phyloP scores from a whole-genome alignment of 176 grass and related monocot species.

The Musa itinerans region DNA sequence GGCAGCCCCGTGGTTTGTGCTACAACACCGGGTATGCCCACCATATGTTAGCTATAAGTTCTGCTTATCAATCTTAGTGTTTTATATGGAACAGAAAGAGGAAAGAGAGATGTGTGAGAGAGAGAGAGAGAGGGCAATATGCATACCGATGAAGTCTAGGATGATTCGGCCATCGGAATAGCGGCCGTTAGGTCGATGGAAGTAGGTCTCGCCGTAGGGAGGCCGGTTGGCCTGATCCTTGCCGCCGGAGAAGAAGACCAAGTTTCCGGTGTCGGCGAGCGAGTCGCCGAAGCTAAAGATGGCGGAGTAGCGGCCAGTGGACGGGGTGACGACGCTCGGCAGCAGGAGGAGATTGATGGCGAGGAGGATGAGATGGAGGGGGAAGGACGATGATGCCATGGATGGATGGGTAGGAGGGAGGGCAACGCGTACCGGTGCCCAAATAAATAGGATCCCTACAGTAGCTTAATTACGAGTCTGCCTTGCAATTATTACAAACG shows the following conservation, averaged over 20 bases:
- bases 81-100: background rate
- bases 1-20: constrained; percentile 38
- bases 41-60: background rate
- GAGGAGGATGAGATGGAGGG: background rate
- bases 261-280: constrained; percentile 56
- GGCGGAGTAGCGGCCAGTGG: constrained; percentile 30
- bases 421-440: too few species aligned
- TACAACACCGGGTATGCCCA: background rate
- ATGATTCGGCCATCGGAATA: constrained; percentile 42
- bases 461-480: too few species aligned
- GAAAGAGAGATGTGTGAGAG: background rate
- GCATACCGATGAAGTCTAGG: constrained; percentile 45
- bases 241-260: background rate
- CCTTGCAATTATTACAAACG: too few species aligned
- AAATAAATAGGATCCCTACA: background rate
- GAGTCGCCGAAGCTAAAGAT: constrained; percentile 70
- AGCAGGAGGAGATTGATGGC: background rate
- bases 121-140: background rate
- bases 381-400: background rate
- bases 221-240: background rate
- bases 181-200: constrained; percentile 31
- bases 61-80: background rate
- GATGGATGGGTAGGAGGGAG: background rate
- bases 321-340: background rate
- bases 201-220: constrained; percentile 64